Evolutionary conservation across 768 basidiomycete genomes (phyloP).

Genomic region (Amanita exitialis): DNA sequence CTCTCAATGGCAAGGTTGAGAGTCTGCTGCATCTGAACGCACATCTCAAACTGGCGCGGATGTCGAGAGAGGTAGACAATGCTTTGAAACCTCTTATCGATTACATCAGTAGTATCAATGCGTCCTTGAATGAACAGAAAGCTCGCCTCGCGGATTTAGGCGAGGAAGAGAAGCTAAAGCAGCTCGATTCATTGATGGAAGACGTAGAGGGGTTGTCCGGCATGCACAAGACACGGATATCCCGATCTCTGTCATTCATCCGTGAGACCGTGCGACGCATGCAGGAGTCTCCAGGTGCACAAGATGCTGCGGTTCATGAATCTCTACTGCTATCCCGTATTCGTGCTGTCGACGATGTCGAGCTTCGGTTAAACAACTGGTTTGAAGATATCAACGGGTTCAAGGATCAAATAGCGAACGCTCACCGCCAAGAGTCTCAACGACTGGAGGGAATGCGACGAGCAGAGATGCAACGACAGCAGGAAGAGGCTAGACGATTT

Average conservation of each 20-base stretch:
- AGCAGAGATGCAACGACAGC: constrained; percentile 22
- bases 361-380: constrained; percentile 39
- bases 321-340: constrained; percentile 37
- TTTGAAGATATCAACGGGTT: constrained; percentile 31
- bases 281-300: constrained; percentile 33
- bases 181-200: constrained; percentile 25
- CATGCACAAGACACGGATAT: constrained; percentile 25
- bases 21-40: constrained; percentile 34
- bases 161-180: constrained; percentile 19
- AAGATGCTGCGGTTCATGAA: constrained; percentile 36
- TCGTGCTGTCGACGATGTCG: constrained; percentile 40
- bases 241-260: constrained; percentile 40
- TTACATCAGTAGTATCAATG: constrained; percentile 28
- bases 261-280: constrained; percentile 47
- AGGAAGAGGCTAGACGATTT: constrained; percentile 24
- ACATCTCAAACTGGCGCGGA: constrained; percentile 39
- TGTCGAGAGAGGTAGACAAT: constrained; percentile 44
- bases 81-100: constrained; percentile 25
- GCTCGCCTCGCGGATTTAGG: constrained; percentile 19
- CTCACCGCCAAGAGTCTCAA: constrained; percentile 29
- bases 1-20: constrained; percentile 46
- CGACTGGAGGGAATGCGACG: constrained; percentile 28
- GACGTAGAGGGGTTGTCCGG: constrained; percentile 25
- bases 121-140: constrained; percentile 30
- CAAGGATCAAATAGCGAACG: constrained; percentile 28